Evolutionary conservation across 73 alveolate genomes (phyloP), one percentile per base, ranked within the genome.

Genomic region (Paraurostyla sp.): DNA sequence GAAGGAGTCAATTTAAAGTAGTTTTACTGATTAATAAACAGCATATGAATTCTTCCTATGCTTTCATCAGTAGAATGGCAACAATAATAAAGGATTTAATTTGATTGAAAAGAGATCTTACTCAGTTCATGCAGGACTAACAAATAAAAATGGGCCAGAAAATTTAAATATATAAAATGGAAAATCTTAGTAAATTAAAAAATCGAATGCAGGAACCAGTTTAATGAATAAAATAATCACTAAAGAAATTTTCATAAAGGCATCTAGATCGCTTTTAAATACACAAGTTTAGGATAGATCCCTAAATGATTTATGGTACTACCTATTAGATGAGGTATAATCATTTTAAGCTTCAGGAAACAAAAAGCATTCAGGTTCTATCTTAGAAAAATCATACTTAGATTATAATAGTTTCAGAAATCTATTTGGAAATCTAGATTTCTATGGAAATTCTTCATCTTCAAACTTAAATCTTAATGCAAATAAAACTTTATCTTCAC

Each of bases 281-380:
- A 92, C 83, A 41, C 57, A 93, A 51, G 76, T 92, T 50, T 51
- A 56, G 16, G 96, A 85, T 16, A 57, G 75, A 25, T 90, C 85
- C 30, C 35, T 93, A 13, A 80, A 78, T 1, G 46, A 40, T 41
- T 38, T 90, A 54, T 92, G 97, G 97, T 45, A 60, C 15, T 60
- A 76, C 38, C 62, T 84, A 0, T 69, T 80, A 51, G 60, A 68
- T 48, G 60, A 80, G 41, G 32, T 38, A 35, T 38, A 40, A n/a
- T 49, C 80, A 85, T 4, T 9, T 35, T 6, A 18, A 38, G 15
- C 9, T 16, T 38, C 15, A 35, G 58, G 23, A 2, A 65, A 38
- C 15, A 38, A 32, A 6, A 27, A 16, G 25, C 13, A 6, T 27
- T 7, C 71, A 29, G 9, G 13, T 38, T 38, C 9, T 18, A 11